A percentile compares a stretch with the other conserved stretches of the same genome.
These are phyloP conservation scores for Astragalus membranaceus DNA, from an alignment of 306 rosid species.

Conservation along the genomic window DNA sequence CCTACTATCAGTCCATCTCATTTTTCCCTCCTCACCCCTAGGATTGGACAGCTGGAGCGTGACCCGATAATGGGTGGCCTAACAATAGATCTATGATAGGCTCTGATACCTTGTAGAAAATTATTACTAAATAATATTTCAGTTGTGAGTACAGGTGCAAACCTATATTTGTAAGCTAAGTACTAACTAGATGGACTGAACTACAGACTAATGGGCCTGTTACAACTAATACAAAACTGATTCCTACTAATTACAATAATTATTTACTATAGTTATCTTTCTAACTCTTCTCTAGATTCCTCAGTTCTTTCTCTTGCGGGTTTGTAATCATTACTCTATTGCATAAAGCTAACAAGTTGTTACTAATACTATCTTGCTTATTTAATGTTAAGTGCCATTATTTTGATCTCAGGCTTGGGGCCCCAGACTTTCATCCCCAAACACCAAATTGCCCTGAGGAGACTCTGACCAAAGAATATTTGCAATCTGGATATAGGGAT, in stretches of 20 bases:
- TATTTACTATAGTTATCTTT: neutral
- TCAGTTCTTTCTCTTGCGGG: neutral
- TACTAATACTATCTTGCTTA: neutral
- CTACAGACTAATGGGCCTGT: too few species aligned
- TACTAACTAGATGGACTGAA: too few species aligned
- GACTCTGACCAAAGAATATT: constrained; percentile 82
- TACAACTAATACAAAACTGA: too few species aligned
- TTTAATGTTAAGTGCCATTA: constrained; percentile 7
- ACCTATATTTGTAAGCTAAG: too few species aligned
- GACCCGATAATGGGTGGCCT: too few species aligned
- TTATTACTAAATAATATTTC: too few species aligned
- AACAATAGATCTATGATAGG: too few species aligned
- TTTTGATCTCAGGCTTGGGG: constrained; percentile 72
- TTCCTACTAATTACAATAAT: neutral
- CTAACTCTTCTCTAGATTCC: neutral
- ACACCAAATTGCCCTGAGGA: constrained; percentile 88
- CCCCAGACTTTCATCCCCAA: constrained; percentile 91
- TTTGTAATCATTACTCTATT: neutral
- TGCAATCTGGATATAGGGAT: constrained; percentile 74
- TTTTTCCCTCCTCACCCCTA: too few species aligned
- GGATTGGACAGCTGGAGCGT: too few species aligned
- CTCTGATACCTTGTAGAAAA: too few species aligned
- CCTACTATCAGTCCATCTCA: too few species aligned
- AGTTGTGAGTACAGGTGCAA: too few species aligned
- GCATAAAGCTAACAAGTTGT: neutral